phyloP scores from a whole-genome alignment of 2,329 filamentous ascomycete genomes.

The Fusarium stilboides region DNA sequence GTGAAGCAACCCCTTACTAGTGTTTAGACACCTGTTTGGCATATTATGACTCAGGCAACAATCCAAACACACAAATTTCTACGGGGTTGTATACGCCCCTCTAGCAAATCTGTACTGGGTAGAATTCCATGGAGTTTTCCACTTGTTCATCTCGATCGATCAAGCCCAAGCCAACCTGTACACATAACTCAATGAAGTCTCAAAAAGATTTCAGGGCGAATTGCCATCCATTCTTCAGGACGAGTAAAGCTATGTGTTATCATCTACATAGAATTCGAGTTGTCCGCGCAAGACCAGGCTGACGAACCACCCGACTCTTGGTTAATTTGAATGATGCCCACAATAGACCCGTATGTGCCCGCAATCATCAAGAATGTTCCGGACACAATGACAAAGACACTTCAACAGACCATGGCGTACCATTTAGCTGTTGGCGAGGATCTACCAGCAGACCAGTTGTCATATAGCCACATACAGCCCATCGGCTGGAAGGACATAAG shows the following conservation, averaged over 20 bases:
- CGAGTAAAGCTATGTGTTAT: background rate
- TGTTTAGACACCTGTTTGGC: no score
- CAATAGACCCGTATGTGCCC: conserved; percentile 62
- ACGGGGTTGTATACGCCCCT: no score
- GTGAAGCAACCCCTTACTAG: no score
- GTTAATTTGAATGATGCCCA: conserved; percentile 55
- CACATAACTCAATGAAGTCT: no score
- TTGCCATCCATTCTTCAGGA: no score
- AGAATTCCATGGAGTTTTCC: no score
- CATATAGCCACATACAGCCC: conserved; percentile 51
- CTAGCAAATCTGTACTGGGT: no score
- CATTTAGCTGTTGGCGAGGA: conserved; percentile 16
- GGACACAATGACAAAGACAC: conserved; percentile 32
- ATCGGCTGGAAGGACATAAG: conserved; percentile 51
- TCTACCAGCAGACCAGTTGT: conserved; percentile 39
- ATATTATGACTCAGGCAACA: no score
- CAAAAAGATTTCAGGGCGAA: no score
- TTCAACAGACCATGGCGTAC: conserved; percentile 39
- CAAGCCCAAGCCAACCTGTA: no score
- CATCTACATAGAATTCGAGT: conserved; percentile 54
- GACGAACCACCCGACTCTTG: conserved; percentile 54
- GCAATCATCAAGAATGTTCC: conserved; percentile 59
- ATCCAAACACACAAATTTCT: no score
- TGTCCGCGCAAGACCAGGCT: conserved; percentile 61
- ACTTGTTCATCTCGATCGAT: no score